Percentiles rank a stretch among this genome's conserved stretches.
These are phyloP conservation scores for Haberlea rhodopensis DNA, from an alignment of 257 asterid genomes.

Conservation along the genomic window DNA sequence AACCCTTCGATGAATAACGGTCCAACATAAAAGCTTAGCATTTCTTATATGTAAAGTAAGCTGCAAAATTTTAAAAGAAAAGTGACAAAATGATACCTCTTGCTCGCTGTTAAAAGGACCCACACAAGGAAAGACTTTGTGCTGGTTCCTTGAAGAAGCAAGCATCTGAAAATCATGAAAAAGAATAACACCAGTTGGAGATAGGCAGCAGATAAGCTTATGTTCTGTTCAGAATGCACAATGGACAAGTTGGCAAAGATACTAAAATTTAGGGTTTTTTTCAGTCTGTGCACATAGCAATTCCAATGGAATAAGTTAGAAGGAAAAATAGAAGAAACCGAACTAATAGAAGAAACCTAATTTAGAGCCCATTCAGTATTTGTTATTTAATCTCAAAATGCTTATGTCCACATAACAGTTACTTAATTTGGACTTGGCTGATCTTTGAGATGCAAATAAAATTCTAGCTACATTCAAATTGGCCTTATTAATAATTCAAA, in stretches of 20 bases:
- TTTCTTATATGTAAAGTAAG: conserved; percentile 2
- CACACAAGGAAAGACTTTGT: conserved; percentile 46
- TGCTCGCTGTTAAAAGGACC: conserved; percentile 97
- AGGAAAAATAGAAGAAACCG: neutral
- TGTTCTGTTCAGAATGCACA: neutral
- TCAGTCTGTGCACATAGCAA: conserved; percentile 4
- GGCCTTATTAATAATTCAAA: neutral
- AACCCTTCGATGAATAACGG: neutral
- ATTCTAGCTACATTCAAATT: neutral
- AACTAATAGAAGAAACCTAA: too few species aligned
- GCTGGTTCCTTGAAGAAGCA: conserved; percentile 85
- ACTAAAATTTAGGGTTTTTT: neutral
- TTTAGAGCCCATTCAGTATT: neutral
- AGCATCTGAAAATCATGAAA: conserved; percentile 69
- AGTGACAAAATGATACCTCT: conserved; percentile 58
- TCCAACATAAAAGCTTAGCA: neutral
- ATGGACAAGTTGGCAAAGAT: neutral
- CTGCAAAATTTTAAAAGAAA: neutral
- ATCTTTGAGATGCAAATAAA: too few species aligned
- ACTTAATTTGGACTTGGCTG: too few species aligned
- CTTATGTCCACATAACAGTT: too few species aligned
- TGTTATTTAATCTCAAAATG: neutral
- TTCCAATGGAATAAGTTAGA: too few species aligned
- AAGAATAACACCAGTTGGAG: conserved; percentile 18
- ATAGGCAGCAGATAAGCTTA: conserved; percentile 9